phyloP scores from a whole-genome alignment of 2,329 filamentous ascomycete species.

The Lachnum nothofagi region DNA sequence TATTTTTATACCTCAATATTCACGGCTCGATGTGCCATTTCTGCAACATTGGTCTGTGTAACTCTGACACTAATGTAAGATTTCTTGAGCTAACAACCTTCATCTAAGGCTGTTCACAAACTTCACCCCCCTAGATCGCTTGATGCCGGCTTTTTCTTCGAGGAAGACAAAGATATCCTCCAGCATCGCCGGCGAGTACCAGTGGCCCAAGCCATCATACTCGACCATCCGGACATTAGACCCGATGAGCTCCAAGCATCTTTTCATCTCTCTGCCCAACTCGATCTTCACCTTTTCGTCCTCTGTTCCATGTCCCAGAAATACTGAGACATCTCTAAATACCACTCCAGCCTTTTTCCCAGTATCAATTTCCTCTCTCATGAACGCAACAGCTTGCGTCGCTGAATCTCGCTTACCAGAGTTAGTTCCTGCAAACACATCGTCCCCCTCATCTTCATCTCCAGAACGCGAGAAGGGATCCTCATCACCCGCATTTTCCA shows the following conservation, averaged over 20 bases:
- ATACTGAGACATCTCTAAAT: slow-evolving; percentile 36
- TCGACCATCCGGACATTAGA: slow-evolving; percentile 34
- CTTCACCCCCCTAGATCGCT: too few relatives aligned
- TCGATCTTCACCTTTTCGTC: slow-evolving; percentile 40
- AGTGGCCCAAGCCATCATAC: slow-evolving; percentile 42
- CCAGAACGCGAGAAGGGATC: slow-evolving; percentile 3
- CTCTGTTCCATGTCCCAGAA: slow-evolving; percentile 44
- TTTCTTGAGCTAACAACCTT: too few relatives aligned
- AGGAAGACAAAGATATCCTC: slow-evolving; percentile 36
- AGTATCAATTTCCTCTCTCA: slow-evolving; percentile 20
- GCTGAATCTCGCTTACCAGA: background rate
- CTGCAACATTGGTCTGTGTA: too few relatives aligned
- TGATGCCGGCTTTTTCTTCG: slow-evolving; percentile 7
- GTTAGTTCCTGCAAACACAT: background rate
- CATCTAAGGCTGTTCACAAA: too few relatives aligned
- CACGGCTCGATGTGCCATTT: too few relatives aligned
- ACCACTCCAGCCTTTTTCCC: background rate
- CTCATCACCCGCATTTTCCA: too few relatives aligned
- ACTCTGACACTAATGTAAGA: too few relatives aligned
- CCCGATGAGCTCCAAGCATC: slow-evolving; percentile 34
- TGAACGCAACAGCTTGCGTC: slow-evolving; percentile 6
- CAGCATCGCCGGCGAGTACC: slow-evolving; percentile 41
- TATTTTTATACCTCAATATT: too few relatives aligned
- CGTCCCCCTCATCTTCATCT: slow-evolving; percentile 4
- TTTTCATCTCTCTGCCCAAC: slow-evolving; percentile 34